A percentile compares a stretch with the other conserved stretches of the same genome.
phyloP scores from a whole-genome alignment of 768 basidiomycete species.

The Cyclocybe cylindracea region DNA sequence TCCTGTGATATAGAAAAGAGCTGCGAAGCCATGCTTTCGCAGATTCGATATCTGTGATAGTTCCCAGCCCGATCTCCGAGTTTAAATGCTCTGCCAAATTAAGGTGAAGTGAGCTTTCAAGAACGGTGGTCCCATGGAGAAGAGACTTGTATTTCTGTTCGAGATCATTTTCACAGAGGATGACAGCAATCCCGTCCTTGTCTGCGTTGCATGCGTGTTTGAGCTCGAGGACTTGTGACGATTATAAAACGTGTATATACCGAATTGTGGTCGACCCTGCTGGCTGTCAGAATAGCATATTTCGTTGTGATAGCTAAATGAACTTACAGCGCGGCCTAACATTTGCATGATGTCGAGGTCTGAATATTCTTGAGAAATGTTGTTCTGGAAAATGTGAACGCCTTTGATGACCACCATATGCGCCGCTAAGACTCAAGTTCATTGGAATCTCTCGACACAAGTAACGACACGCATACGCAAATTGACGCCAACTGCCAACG shows the following conservation, averaged over 20 bases:
- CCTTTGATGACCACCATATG: conserved; percentile 94
- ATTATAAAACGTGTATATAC: conserved; percentile 32
- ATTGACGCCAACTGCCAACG: conserved; percentile 95
- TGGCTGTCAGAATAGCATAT: not conserved
- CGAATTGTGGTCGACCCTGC: conserved; percentile 92
- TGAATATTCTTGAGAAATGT: conserved; percentile 74
- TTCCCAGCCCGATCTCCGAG: conserved; percentile 87
- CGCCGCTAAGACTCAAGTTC: conserved; percentile 57
- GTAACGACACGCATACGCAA: conserved; percentile 59
- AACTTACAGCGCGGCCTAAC: conserved; percentile 86
- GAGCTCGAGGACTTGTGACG: not conserved
- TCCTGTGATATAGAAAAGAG: conserved; percentile 86
- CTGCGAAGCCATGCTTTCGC: conserved; percentile 84
- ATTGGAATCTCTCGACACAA: conserved; percentile 1
- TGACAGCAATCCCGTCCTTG: conserved; percentile 80
- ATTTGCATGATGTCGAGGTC: conserved; percentile 96
- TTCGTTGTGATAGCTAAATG: not conserved
- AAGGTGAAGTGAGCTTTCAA: conserved; percentile 85
- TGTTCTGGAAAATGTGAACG: conserved; percentile 77
- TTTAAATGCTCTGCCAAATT: conserved; percentile 92
- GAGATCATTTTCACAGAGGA: conserved; percentile 75
- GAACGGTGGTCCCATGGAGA: conserved; percentile 66
- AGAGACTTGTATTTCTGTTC: conserved; percentile 73
- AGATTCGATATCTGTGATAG: conserved; percentile 66
- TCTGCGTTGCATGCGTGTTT: conserved; percentile 42